Conservation (phyloP, 305 asterid genomes). For the Withania somnifera region DNA sequence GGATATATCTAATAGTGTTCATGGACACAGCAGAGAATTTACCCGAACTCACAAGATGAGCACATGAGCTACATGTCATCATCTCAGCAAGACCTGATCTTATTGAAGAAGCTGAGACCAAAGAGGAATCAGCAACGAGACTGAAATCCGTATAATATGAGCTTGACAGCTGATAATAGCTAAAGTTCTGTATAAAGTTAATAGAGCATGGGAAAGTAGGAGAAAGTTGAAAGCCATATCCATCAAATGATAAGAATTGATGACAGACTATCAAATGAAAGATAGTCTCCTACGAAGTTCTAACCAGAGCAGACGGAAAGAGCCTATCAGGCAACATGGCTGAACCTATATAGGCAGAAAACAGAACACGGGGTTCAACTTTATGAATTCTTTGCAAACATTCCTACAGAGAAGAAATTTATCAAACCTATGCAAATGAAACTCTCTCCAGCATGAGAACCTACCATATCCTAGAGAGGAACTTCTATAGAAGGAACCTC, state of each 20-base stretch:
- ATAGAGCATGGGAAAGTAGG: slow-evolving; percentile 7
- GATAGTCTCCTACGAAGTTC: slow-evolving; percentile 17
- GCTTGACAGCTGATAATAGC: background rate
- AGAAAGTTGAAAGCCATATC: slow-evolving; percentile 9
- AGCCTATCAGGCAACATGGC: slow-evolving; percentile 3
- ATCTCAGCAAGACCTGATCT: background rate
- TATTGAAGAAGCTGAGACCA: background rate
- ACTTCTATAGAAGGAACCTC: background rate
- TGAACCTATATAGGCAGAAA: slow-evolving; percentile 9
- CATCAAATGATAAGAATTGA: slow-evolving; percentile 11
- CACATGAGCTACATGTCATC: background rate
- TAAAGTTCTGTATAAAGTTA: background rate
- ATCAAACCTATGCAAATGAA: slow-evolving; percentile 4
- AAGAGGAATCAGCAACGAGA: background rate
- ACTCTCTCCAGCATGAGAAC: slow-evolving; percentile 8
- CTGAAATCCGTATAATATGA: slow-evolving; percentile 2
- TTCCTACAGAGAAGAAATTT: slow-evolving; percentile 11
- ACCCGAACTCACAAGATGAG: background rate
- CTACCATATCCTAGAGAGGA: slow-evolving; percentile 15
- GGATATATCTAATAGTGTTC: background rate
- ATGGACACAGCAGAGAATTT: background rate
- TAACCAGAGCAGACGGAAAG: slow-evolving; percentile 5
- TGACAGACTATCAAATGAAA: slow-evolving; percentile 9
- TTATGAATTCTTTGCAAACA: background rate
- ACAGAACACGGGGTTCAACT: slow-evolving; percentile 2